Evolutionary conservation across 805 yeast genomes (phyloP).

Genomic region (Kazachstania psychrophila): DNA sequence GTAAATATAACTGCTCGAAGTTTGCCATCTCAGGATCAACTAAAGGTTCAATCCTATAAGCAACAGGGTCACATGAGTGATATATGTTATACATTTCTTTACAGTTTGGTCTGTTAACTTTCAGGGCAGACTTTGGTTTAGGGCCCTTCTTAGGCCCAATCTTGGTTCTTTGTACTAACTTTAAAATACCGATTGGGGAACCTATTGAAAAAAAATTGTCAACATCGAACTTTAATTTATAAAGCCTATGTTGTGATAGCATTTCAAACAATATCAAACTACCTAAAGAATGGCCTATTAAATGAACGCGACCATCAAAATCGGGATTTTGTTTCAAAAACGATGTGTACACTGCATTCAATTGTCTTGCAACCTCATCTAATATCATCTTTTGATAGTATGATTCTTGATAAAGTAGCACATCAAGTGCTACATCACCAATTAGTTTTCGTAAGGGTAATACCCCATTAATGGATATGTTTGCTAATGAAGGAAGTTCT

Average conservation of each 20-base stretch:
- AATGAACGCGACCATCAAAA: constrained; percentile 71
- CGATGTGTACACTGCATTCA: constrained; percentile 51
- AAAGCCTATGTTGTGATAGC: constrained; percentile 40
- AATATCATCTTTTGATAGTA: constrained; percentile 53
- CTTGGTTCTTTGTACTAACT: constrained; percentile 55
- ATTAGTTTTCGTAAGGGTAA: constrained; percentile 65
- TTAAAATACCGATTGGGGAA: constrained; percentile 83
- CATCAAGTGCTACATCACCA: constrained; percentile 82
- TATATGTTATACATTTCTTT: constrained; percentile 69
- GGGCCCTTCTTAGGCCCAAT: constrained; percentile 33
- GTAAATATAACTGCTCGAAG: constrained; percentile 20
- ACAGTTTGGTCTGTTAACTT: constrained; percentile 39
- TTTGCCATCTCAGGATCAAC: constrained; percentile 30
- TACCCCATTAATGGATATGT: constrained; percentile 71
- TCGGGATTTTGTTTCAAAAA: constrained; percentile 58
- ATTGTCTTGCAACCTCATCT: constrained; percentile 48
- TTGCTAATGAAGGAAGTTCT: constrained; percentile 52
- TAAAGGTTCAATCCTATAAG: constrained; percentile 82
- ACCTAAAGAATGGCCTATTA: constrained; percentile 89
- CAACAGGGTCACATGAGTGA: constrained; percentile 88
- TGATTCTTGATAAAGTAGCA: constrained; percentile 71
- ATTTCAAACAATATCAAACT: constrained; percentile 78
- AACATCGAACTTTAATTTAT: constrained; percentile 54
- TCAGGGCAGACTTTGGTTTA: background rate
- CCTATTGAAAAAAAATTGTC: constrained; percentile 75